A percentile compares a stretch with the other conserved stretches of the same genome.
Evolutionary conservation across 768 basidiomycete genomes (phyloP).

Genomic region (Rhizopogon rudus): DNA sequence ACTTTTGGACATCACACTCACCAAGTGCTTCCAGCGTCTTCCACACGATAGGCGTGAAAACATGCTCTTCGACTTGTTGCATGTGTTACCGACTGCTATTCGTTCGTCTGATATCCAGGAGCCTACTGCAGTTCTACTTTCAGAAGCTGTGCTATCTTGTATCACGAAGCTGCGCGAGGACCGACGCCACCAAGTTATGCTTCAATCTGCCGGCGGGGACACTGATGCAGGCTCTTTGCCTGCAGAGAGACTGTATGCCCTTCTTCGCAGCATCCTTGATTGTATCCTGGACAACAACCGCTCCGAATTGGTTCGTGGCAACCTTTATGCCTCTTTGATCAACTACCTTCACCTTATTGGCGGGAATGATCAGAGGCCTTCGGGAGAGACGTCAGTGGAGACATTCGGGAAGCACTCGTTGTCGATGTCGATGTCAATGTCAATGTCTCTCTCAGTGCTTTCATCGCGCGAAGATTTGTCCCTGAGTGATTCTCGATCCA

Average conservation of each 20-base stretch:
- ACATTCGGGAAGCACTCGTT: constrained; percentile 20
- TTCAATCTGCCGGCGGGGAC: constrained; percentile 63
- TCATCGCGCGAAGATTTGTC: constrained; percentile 36
- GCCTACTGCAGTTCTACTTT: constrained; percentile 74
- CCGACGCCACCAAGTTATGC: constrained; percentile 59
- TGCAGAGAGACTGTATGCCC: constrained; percentile 69
- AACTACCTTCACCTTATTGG: constrained; percentile 79
- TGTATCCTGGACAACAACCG: constrained; percentile 73
- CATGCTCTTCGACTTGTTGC: constrained; percentile 86
- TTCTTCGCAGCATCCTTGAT: constrained; percentile 71
- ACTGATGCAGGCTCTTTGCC: constrained; percentile 66
- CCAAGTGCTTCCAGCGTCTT: constrained; percentile 81
- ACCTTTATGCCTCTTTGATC: constrained; percentile 87
- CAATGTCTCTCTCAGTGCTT: constrained; percentile 33
- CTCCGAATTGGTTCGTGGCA: constrained; percentile 85
- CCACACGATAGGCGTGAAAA: constrained; percentile 81
- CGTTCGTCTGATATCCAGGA: constrained; percentile 62
- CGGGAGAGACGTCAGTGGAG: constrained; percentile 12
- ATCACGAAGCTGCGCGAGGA: constrained; percentile 90
- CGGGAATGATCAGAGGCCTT: constrained; percentile 11
- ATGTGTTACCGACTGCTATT: constrained; percentile 70
- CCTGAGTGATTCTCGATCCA: constrained; percentile 33
- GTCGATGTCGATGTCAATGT: constrained; percentile 18
- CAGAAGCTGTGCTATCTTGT: constrained; percentile 74
- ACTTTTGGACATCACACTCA: constrained; percentile 78